phyloP scores from a whole-genome alignment of 805 yeast species.

The Candida pini region DNA sequence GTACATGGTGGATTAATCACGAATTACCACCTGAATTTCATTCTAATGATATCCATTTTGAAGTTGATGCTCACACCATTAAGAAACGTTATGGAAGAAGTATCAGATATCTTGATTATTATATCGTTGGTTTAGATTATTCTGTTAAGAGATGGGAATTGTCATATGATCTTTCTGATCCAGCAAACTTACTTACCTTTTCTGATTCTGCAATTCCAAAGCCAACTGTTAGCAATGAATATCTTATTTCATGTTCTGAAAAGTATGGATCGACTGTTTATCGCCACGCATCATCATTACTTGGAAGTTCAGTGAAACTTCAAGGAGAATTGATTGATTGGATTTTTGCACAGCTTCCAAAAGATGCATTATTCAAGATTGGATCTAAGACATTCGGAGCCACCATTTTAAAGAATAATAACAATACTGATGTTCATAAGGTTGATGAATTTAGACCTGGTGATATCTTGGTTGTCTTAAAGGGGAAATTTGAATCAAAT shows the following conservation, averaged over 20 bases:
- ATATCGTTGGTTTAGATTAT: slow-evolving; percentile 66
- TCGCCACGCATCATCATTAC: slow-evolving; percentile 34
- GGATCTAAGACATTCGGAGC: slow-evolving; percentile 71
- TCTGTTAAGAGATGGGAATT: slow-evolving; percentile 60
- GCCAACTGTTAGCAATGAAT: slow-evolving; percentile 39
- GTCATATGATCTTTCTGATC: slow-evolving; percentile 48
- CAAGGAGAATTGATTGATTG: slow-evolving; percentile 30
- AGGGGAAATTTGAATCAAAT: slow-evolving; percentile 68
- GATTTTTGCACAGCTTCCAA: slow-evolving; percentile 34
- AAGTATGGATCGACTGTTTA: slow-evolving; percentile 48
- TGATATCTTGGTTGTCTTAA: slow-evolving; percentile 71
- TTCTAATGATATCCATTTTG: slow-evolving; percentile 48
- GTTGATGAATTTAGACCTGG: slow-evolving; percentile 71
- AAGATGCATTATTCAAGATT: slow-evolving; percentile 34
- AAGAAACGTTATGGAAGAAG: slow-evolving; percentile 51
- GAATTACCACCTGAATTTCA: slow-evolving; percentile 50
- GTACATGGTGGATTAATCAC: slow-evolving; percentile 63
- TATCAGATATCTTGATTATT: slow-evolving; percentile 54
- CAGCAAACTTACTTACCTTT: slow-evolving; percentile 42
- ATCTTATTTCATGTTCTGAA: slow-evolving; percentile 43
- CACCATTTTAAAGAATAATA: slow-evolving; percentile 55
- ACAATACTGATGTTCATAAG: slow-evolving; percentile 43
- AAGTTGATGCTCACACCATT: slow-evolving; percentile 54
- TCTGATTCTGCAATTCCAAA: slow-evolving; percentile 29
- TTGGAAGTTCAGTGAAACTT: slow-evolving; percentile 29